Conservation (phyloP, 139 green algal species). For the Asterochloris erici region DNA sequence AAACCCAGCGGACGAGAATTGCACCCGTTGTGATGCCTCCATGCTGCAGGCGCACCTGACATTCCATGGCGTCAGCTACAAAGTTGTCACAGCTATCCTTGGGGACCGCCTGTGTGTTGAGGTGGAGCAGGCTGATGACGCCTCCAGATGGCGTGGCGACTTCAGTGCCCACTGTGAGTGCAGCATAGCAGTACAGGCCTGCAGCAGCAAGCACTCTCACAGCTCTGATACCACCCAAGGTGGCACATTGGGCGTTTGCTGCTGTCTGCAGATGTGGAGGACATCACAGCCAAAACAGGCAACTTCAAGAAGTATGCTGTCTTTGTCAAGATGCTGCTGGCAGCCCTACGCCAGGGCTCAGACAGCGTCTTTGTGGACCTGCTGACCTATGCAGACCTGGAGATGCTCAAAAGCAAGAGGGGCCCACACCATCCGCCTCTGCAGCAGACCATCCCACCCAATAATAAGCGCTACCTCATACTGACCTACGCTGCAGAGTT, state of each 20-base stretch:
- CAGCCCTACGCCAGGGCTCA: conserved; percentile 62
- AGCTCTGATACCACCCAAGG: neutral
- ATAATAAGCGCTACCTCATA: conserved; percentile 91
- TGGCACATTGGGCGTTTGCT: neutral
- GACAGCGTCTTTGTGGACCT: conserved; percentile 86
- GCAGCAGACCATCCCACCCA: conserved; percentile 24
- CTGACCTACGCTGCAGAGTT: conserved; percentile 89
- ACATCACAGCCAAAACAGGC: conserved; percentile 85
- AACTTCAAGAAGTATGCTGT: conserved; percentile 83
- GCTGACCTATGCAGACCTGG: conserved; percentile 80
- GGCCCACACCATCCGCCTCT: neutral
- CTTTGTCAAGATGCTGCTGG: conserved; percentile 84
- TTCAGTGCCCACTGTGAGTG: conserved; percentile 13
- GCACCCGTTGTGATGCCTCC: no score
- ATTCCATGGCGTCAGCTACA: conserved; percentile 3
- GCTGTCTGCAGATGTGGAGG: conserved; percentile 74
- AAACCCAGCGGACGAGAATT: no score
- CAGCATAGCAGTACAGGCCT: neutral
- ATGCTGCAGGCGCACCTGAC: neutral
- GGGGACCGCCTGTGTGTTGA: neutral
- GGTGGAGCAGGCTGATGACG: conserved; percentile 7
- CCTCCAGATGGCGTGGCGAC: conserved; percentile 3
- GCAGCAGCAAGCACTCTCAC: neutral
- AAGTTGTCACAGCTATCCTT: neutral
- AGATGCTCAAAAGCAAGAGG: conserved; percentile 68